Evolutionary conservation across 2,329 filamentous ascomycete species (phyloP), one percentile per base, ranked within the genome.

Genomic region (Xylaria sp.): DNA sequence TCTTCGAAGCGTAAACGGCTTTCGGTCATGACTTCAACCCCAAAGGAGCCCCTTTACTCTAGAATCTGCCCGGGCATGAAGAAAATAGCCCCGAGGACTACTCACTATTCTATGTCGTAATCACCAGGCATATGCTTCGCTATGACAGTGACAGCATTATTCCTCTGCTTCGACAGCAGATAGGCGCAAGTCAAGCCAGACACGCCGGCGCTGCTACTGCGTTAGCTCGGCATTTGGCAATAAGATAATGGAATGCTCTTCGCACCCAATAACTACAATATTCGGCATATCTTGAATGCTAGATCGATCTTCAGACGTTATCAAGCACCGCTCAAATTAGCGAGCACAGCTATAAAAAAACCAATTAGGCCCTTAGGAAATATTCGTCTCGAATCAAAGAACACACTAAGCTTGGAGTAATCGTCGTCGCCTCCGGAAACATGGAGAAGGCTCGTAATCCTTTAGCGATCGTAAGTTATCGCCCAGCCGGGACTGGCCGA

Each of bases 101-200:
- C 34, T 36, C 11, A 36, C 34, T 97, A 98, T 83, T 97, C 92
- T 73, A 94, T 91, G 72, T 95, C 92, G 79, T 95, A 96, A 82
- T 98, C 94, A 42, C 94, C 72, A 12, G 72, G 72, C 72, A 74
- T 74, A 42, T 74, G 71, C 62, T 74, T 74, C 19, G 93, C 91
- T 36, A 93, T 83, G 42, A 97, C 84, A 0, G 92, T 94, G 71
- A 97, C 64, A 45, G 50, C 69, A 72, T 79, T 78, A n/a, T 65
- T 71, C 45, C 70, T 69, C 63, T 76, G 70, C 70, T 78, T 75
- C 48, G 77, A 79, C 56, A 79, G 69, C 51, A 79, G 71, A 60
- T 78, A 78, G 12, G 78, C 77, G 65, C 75, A 75, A 11, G 78
- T 79, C 56, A 79, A 67, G 32, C 78, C 78, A 42, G 76, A 77